phyloP scores from a whole-genome alignment of 179 eudicot species.

The Sideroxylon spinosum region DNA sequence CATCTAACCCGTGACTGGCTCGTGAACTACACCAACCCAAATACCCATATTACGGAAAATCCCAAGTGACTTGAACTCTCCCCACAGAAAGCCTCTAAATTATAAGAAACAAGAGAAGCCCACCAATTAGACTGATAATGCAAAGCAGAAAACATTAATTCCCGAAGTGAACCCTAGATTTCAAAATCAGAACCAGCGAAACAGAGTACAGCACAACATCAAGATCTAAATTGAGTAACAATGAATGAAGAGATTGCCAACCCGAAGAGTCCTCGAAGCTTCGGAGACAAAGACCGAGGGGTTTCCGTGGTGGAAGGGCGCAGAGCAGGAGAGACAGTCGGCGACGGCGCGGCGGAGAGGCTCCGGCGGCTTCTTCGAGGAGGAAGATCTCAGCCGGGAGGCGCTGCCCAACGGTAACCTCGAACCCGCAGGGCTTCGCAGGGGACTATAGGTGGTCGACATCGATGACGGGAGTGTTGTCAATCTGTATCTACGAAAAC shows the following conservation, averaged over 20 bases:
- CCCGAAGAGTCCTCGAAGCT: slow-evolving; percentile 85
- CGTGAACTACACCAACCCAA: too few relatives aligned
- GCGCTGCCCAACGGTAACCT: slow-evolving; percentile 37
- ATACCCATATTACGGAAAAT: too few relatives aligned
- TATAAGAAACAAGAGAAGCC: neutral
- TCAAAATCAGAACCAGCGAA: neutral
- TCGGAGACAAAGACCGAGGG: slow-evolving; percentile 60
- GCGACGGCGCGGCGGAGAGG: slow-evolving; percentile 97
- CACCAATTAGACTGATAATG: neutral
- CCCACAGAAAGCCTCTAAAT: too few relatives aligned
- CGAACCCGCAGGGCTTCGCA: slow-evolving; percentile 56
- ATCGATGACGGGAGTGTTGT: slow-evolving; percentile 21
- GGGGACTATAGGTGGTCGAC: slow-evolving; percentile 29
- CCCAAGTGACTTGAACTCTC: too few relatives aligned
- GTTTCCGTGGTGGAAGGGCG: slow-evolving; percentile 47
- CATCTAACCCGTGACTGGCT: too few relatives aligned
- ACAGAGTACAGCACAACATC: neutral
- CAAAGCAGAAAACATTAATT: too few relatives aligned
- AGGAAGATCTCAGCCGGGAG: slow-evolving; percentile 78
- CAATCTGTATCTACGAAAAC: too few relatives aligned
- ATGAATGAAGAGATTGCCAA: slow-evolving; percentile 18
- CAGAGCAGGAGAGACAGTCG: slow-evolving; percentile 70
- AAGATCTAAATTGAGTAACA: slow-evolving; percentile 12
- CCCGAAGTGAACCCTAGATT: slow-evolving; percentile 8
- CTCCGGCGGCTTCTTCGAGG: slow-evolving; percentile 89